Evolutionary conservation across 345 rosid species (phyloP).

Genomic region (Carallia pectinifolia): DNA sequence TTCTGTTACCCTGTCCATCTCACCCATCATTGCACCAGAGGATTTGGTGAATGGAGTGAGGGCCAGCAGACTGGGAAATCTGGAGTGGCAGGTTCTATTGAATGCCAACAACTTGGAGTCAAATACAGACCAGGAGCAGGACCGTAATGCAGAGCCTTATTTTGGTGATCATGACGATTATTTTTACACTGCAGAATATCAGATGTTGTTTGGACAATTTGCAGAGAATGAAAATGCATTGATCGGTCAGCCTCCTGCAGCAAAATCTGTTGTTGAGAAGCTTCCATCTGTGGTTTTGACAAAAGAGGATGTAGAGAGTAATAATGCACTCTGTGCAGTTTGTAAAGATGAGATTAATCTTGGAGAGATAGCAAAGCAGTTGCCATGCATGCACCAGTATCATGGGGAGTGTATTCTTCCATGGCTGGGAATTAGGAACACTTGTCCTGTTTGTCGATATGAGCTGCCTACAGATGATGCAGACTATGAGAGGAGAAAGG

Average conservation of each 20-base stretch:
- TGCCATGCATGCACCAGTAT: slow-evolving; percentile 79
- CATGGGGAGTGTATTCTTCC: slow-evolving; percentile 84
- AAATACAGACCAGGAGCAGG: slow-evolving; percentile 39
- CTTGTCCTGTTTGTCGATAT: slow-evolving; percentile 87
- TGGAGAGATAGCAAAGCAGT: slow-evolving; percentile 61
- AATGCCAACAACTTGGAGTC: slow-evolving; percentile 58
- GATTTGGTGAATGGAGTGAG: slow-evolving; percentile 55
- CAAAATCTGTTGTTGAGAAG: slow-evolving; percentile 52
- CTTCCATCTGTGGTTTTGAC: slow-evolving; percentile 55
- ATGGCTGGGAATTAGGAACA: slow-evolving; percentile 83
- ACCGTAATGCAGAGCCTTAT: slow-evolving; percentile 39
- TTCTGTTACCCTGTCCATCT: slow-evolving; percentile 53
- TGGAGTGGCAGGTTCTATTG: slow-evolving; percentile 85
- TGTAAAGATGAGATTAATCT: slow-evolving; percentile 71
- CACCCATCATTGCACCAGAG: slow-evolving; percentile 52
- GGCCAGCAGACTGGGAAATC: slow-evolving; percentile 42
- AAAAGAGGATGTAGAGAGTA: slow-evolving; percentile 44
- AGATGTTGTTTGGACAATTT: slow-evolving; percentile 74
- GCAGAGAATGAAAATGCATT: slow-evolving; percentile 60
- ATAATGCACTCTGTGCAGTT: slow-evolving; percentile 61
- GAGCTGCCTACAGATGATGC: slow-evolving; percentile 85
- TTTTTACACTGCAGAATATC: slow-evolving; percentile 62
- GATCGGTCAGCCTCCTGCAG: slow-evolving; percentile 68
- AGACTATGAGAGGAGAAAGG: slow-evolving; percentile 62
- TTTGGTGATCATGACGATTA: slow-evolving; percentile 56